Evolutionary conservation across 768 basidiomycete genomes (phyloP), one percentile per base, ranked within the genome.

Genomic region (Rubroboletus satanas): DNA sequence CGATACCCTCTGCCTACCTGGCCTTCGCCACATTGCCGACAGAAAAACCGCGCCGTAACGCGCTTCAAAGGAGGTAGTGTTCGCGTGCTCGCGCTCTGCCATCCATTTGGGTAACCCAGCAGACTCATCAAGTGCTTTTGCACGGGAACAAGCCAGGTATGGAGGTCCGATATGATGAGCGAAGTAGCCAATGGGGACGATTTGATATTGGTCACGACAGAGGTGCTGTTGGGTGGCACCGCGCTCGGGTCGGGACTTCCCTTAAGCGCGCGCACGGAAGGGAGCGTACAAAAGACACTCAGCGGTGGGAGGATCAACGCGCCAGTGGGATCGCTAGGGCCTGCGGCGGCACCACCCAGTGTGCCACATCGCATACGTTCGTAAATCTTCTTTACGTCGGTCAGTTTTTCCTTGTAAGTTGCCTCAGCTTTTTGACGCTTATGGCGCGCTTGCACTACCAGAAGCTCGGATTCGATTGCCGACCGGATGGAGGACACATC

Each of bases 31-130:
- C 88, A 90, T 37, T 62, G 59, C 51, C 67, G 76, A 64, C 88
- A 90, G 28, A 70, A 65, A 68, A 86, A 89, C 23, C 81, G 70
- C 0, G 84, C 83, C 5, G 80, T 82, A 14, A 84, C 53, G 41
- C 85, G 74, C 45, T 85, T 77, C 17, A 79, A 77, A 0, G 85
- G 85, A 62, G 82, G 81, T 9, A 86, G 50, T 37, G 68, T 64
- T 15, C 66, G 75, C 49, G 65, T 73, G 61, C 76, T 80, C 18
- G 81, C 73, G 28, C 69, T 71, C 59, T 73, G 79, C 83, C 83
- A 87, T 52, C 55, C 60, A 4, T 76, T 66, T 0, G 76, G 67
- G 49, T 74, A 74, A 0, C 84, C 87, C 8, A 89, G 64, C 10
- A 75, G 60, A 5, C 58, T 66, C 11, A 76, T 76, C 17, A 90